phyloP scores from a whole-genome alignment of 2,329 filamentous ascomycete genomes.

The Chaetoscypha palmicola region DNA sequence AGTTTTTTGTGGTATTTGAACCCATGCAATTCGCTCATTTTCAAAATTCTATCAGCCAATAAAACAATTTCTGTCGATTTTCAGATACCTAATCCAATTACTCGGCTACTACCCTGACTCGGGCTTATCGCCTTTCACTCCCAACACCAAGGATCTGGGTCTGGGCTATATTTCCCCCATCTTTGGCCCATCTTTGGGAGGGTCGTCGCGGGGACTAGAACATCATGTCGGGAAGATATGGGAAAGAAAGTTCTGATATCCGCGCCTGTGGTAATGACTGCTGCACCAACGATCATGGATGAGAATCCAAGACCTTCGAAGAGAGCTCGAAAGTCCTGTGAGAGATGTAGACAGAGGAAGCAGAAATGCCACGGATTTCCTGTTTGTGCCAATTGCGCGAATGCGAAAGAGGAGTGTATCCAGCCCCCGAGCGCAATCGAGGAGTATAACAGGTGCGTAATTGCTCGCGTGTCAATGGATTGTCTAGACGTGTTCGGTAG shows the following conservation, averaged over 20 bases:
- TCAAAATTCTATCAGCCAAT: too few relatives aligned
- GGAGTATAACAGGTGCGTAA: slow-evolving; percentile 24
- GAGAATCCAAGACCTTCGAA: slow-evolving; percentile 25
- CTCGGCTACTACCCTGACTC: too few relatives aligned
- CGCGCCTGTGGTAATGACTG: neutral
- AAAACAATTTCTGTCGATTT: too few relatives aligned
- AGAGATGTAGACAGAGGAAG: slow-evolving; percentile 22
- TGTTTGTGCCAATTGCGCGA: slow-evolving; percentile 23
- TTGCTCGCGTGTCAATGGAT: too few relatives aligned
- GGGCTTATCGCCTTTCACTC: too few relatives aligned
- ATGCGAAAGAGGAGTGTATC: slow-evolving; percentile 24
- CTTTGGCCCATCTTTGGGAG: too few relatives aligned
- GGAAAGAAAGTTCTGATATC: neutral
- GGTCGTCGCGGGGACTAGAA: neutral
- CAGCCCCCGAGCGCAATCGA: slow-evolving; percentile 25
- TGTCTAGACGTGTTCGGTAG: too few relatives aligned
- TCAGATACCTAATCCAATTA: too few relatives aligned
- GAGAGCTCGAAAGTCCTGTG: slow-evolving; percentile 24
- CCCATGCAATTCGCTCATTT: too few relatives aligned
- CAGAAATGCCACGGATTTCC: slow-evolving; percentile 26
- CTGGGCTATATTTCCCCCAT: too few relatives aligned
- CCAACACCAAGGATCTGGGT: too few relatives aligned
- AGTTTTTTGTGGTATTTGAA: too few relatives aligned
- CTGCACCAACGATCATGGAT: slow-evolving; percentile 17
- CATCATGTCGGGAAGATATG: neutral